These are phyloP conservation scores for Penicillium coprophilum DNA, from an alignment of 495 filamentous ascomycete genomes.

Conservation along the genomic window DNA sequence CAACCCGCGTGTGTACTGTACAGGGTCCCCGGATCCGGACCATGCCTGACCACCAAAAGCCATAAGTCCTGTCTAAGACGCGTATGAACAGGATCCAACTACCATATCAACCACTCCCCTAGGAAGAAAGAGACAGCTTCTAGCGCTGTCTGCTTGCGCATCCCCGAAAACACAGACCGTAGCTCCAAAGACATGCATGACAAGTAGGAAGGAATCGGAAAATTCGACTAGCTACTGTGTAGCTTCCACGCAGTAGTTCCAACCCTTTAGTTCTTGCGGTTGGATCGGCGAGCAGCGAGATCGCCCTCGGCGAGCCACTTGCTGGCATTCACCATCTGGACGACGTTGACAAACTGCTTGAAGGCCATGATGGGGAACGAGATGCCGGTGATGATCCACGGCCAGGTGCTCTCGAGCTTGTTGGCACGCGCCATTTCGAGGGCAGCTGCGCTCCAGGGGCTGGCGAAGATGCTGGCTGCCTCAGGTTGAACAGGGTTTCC, in stretches of 20 bases:
- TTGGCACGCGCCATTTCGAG: conserved; percentile 88
- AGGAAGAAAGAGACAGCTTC: conserved; percentile 17
- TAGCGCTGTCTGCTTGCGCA: conserved; percentile 12
- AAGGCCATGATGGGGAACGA: conserved; percentile 81
- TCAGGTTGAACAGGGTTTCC: conserved; percentile 65
- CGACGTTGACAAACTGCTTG: conserved; percentile 92
- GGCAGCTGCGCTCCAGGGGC: conserved; percentile 86
- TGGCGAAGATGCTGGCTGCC: conserved; percentile 68
- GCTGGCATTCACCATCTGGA: conserved; percentile 92
- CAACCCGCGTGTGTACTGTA: conserved; percentile 31
- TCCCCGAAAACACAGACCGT: conserved; percentile 34
- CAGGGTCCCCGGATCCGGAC: conserved; percentile 18
- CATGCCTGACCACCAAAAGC: conserved; percentile 18
- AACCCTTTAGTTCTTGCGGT: conserved; percentile 35
- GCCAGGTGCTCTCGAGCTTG: conserved; percentile 82
- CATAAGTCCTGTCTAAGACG: conserved; percentile 20
- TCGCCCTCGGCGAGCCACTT: conserved; percentile 92
- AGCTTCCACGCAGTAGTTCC: background rate
- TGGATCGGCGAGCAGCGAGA: conserved; percentile 29
- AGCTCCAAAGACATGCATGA: conserved; percentile 45
- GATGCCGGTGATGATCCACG: conserved; percentile 84
- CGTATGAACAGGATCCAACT: conserved; percentile 24
- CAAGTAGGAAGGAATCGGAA: conserved; percentile 20
- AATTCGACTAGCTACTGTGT: background rate
- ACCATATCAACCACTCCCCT: conserved; percentile 21